These are phyloP conservation scores for Papilionanthe hybrid DNA, from an alignment of 116 monocot species.

Conservation along the genomic window DNA sequence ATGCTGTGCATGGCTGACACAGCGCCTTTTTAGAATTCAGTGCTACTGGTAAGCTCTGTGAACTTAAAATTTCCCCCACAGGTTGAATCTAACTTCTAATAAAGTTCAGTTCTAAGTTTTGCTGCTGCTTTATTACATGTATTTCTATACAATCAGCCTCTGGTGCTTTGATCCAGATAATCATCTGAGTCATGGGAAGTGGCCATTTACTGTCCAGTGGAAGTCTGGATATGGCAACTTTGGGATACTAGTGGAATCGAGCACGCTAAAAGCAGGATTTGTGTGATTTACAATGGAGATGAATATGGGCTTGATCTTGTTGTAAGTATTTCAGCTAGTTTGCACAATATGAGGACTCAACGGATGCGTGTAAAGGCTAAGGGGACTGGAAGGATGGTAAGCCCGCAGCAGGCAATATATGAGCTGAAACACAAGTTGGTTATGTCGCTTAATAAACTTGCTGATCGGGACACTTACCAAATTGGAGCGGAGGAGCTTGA, in stretches of 20 bases:
- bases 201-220: too few species aligned
- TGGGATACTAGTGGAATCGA: too few species aligned
- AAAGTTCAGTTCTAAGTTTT: too few species aligned
- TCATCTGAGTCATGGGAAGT: too few species aligned
- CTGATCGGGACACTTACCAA: constrained; percentile 82
- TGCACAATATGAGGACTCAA: constrained; percentile 28
- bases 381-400: constrained; percentile 17
- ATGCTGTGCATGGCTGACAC: not conserved
- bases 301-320: too few species aligned
- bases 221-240: too few species aligned
- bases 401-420: constrained; percentile 42
- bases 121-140: too few species aligned
- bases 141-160: not conserved
- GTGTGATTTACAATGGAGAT: too few species aligned
- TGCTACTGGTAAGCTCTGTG: not conserved
- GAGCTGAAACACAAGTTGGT: constrained; percentile 70
- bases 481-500: constrained; percentile 73
- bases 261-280: too few species aligned
- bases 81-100: too few species aligned
- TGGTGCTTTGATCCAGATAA: not conserved
- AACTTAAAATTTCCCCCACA: not conserved
- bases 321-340: not conserved
- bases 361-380: constrained; percentile 23
- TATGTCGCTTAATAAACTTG: constrained; percentile 69
- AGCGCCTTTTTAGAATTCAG: not conserved